A percentile compares a stretch with the other conserved stretches of the same genome.
phyloP scores from a whole-genome alignment of 2,329 filamentous ascomycete genomes.

The Neofusicoccum ribis region DNA sequence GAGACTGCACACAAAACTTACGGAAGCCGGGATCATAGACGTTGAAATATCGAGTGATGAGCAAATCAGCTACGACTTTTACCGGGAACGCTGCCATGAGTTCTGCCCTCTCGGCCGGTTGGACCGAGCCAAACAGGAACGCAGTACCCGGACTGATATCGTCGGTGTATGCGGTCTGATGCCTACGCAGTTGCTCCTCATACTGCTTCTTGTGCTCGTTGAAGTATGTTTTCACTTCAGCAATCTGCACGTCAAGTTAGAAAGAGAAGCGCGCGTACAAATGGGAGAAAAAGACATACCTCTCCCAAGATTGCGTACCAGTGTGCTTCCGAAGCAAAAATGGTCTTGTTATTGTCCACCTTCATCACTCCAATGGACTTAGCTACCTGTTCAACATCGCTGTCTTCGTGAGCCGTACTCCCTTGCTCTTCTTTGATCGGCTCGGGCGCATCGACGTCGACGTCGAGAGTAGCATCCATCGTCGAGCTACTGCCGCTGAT shows the following conservation, averaged over 20 bases:
- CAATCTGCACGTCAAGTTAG: constrained; percentile 56
- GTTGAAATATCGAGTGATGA: constrained; percentile 90
- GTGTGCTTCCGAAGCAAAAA: constrained; percentile 54
- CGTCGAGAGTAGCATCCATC: constrained; percentile 48
- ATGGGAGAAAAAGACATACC: constrained; percentile 36
- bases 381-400: constrained; percentile 60
- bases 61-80: constrained; percentile 77
- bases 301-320: constrained; percentile 55
- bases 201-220: constrained; percentile 82
- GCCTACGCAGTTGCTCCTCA: constrained; percentile 75
- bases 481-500: constrained; percentile 39
- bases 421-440: constrained; percentile 54
- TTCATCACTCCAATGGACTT: constrained; percentile 56
- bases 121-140: constrained; percentile 73
- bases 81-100: constrained; percentile 77
- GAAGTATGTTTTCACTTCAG: constrained; percentile 94
- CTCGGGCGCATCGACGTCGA: constrained; percentile 61
- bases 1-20: neutral
- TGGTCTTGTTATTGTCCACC: constrained; percentile 49
- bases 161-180: constrained; percentile 65
- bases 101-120: constrained; percentile 71
- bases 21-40: constrained; percentile 67
- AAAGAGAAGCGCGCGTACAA: neutral
- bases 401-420: constrained; percentile 49
- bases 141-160: constrained; percentile 65